Evolutionary conservation across 1,284 basidiomycete species (phyloP).

Genomic region (Fomitiporia mediterranea): DNA sequence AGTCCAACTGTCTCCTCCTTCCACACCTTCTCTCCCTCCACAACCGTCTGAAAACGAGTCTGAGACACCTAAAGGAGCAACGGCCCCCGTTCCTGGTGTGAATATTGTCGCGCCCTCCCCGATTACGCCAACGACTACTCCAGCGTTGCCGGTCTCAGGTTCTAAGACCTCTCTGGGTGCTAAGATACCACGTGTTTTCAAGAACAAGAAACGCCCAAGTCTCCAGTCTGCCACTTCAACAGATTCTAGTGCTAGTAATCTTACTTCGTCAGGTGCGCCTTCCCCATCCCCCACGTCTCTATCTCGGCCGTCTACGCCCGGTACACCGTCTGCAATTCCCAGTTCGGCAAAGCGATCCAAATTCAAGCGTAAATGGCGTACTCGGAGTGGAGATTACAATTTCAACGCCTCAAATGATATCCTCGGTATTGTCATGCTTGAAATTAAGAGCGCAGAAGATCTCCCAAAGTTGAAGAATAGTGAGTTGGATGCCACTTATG

Average conservation of each 20-base stretch:
- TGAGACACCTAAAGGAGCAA: constrained; percentile 7
- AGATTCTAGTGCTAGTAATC: constrained; percentile 8
- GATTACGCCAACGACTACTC: background rate
- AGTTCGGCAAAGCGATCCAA: constrained; percentile 15
- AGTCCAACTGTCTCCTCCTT: background rate
- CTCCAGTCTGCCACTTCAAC: constrained; percentile 4
- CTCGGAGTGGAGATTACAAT: constrained; percentile 49
- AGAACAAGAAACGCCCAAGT: constrained; percentile 12
- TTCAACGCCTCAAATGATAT: constrained; percentile 74
- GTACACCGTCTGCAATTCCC: constrained; percentile 13
- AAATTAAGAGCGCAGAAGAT: constrained; percentile 68
- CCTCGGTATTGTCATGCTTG: constrained; percentile 87
- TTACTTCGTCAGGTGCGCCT: background rate
- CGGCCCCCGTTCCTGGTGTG: constrained; percentile 1
- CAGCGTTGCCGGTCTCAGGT: background rate
- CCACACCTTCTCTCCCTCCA: background rate
- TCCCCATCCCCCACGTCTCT: constrained; percentile 1
- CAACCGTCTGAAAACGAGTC: background rate
- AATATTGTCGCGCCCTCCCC: constrained; percentile 14
- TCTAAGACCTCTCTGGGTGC: constrained; percentile 11
- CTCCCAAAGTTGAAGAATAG: constrained; percentile 86
- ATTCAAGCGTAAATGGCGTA: constrained; percentile 26
- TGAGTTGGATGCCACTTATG: constrained; percentile 37
- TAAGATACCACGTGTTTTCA: constrained; percentile 13
- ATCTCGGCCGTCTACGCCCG: constrained; percentile 19